phyloP scores from a whole-genome alignment of 192 early-diverging fungal species.

The Backusella westeae region DNA sequence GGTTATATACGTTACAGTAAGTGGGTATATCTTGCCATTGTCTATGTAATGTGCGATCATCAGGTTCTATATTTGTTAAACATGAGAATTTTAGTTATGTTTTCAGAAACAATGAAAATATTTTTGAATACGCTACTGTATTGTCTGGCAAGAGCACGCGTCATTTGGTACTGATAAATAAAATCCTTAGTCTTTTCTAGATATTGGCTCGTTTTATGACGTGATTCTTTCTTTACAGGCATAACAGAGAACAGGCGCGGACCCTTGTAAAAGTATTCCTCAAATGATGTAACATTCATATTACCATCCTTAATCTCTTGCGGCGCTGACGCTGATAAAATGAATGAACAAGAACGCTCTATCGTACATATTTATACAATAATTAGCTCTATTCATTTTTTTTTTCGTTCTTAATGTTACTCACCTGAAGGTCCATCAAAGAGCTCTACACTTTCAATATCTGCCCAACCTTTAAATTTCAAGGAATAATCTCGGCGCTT shows the following conservation, averaged over 20 bases:
- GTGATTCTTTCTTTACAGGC: not conserved
- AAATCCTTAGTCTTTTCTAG: not conserved
- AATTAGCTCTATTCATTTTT: not conserved
- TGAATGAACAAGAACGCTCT: constrained; percentile 17
- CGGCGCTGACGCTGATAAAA: constrained; percentile 16
- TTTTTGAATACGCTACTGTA: constrained; percentile 12
- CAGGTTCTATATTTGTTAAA: not conserved
- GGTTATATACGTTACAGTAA: not conserved
- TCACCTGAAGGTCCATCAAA: constrained; percentile 23
- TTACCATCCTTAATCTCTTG: not conserved
- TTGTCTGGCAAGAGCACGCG: constrained; percentile 11
- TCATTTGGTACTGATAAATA: not conserved
- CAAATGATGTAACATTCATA: constrained; percentile 18
- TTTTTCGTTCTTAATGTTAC: not conserved
- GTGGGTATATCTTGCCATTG: not conserved
- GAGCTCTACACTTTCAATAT: constrained; percentile 33
- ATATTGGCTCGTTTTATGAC: not conserved
- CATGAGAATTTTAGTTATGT: not conserved
- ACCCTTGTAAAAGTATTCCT: constrained; percentile 33
- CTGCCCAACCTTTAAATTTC: constrained; percentile 39
- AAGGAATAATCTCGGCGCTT: not conserved
- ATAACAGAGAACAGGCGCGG: constrained; percentile 15
- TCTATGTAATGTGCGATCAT: not conserved
- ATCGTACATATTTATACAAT: not conserved
- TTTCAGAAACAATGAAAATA: not conserved